These are phyloP conservation scores for Sarocladium strictum DNA, from an alignment of 2,329 filamentous ascomycete genomes.

Conservation along the genomic window DNA sequence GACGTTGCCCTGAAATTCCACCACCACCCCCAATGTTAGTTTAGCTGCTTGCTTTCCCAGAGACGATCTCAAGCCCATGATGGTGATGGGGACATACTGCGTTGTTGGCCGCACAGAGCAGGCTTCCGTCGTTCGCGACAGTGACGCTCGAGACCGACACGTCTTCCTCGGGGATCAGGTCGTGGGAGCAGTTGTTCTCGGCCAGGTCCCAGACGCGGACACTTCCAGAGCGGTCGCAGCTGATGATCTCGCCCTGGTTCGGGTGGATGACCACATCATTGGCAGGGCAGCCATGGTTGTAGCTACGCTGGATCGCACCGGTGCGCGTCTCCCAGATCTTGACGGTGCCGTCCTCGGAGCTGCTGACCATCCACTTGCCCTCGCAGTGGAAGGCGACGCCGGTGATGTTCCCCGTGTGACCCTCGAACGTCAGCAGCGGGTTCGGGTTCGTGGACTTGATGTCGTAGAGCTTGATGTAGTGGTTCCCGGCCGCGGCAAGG, in stretches of 20 bases:
- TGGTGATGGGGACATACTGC: too few relatives aligned
- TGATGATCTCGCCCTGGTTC: constrained; percentile 97
- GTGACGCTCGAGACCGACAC: constrained; percentile 91
- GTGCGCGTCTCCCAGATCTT: constrained; percentile 94
- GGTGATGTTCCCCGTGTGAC: constrained; percentile 92
- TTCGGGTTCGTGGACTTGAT: constrained; percentile 98
- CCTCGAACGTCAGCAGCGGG: constrained; percentile 87
- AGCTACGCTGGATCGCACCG: constrained; percentile 84
- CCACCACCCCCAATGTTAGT: too few relatives aligned
- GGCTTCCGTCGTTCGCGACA: constrained; percentile 86
- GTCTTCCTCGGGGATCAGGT: constrained; percentile 93
- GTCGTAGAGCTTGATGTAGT: constrained; percentile 95
- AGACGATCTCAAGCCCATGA: too few relatives aligned
- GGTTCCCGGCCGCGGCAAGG: constrained; percentile 72
- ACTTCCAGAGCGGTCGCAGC: constrained; percentile 86
- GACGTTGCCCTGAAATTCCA: constrained; percentile 77
- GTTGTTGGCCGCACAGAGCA: constrained; percentile 92
- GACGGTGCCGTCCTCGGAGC: constrained; percentile 91
- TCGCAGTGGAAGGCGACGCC: constrained; percentile 98
- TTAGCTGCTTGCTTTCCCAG: too few relatives aligned
- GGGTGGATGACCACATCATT: constrained; percentile 99
- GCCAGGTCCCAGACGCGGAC: constrained; percentile 94
- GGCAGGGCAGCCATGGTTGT: constrained; percentile 79
- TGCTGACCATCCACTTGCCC: constrained; percentile 99
- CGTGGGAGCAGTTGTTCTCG: constrained; percentile 94